phyloP scores from a whole-genome alignment of 345 rosid species.

The Lepidium africanum region DNA sequence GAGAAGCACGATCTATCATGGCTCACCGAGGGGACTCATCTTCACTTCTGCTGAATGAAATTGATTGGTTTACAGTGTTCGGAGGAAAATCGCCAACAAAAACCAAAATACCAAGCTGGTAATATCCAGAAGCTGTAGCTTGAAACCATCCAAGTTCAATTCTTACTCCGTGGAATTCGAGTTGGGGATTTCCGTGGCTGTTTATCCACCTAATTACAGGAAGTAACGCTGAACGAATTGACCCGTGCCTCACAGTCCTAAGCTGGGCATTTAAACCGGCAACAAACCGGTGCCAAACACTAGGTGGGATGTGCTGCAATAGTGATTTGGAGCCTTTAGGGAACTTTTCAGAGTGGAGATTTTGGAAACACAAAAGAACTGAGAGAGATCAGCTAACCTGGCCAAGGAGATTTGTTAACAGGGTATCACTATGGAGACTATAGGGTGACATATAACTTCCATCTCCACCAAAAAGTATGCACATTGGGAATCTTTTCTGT shows the following conservation, averaged over 20 bases:
- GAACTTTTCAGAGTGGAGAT: background rate
- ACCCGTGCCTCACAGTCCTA: slow-evolving; percentile 90
- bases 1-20: background rate
- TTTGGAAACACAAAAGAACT: background rate
- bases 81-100: slow-evolving; percentile 53
- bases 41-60: slow-evolving; percentile 36
- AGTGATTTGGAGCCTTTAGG: slow-evolving; percentile 1
- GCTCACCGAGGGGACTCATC: slow-evolving; percentile 56
- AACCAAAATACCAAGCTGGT: slow-evolving; percentile 89
- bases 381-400: slow-evolving; percentile 51
- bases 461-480: slow-evolving; percentile 90
- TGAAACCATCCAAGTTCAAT: slow-evolving; percentile 97
- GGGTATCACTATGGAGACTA: slow-evolving; percentile 66
- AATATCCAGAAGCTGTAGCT: slow-evolving; percentile 96
- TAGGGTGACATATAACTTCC: slow-evolving; percentile 99
- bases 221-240: slow-evolving; percentile 65
- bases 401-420: slow-evolving; percentile 85
- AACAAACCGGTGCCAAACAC: slow-evolving; percentile 91
- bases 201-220: slow-evolving; percentile 80
- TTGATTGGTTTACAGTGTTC: slow-evolving; percentile 32
- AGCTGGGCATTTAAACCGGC: slow-evolving; percentile 94
- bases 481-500: slow-evolving; percentile 91
- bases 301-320: slow-evolving; percentile 77
- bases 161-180: slow-evolving; percentile 84
- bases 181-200: slow-evolving; percentile 89